Evolutionary conservation across 306 rosid genomes (phyloP).

Genomic region (Macrotyloma uniflorum): DNA sequence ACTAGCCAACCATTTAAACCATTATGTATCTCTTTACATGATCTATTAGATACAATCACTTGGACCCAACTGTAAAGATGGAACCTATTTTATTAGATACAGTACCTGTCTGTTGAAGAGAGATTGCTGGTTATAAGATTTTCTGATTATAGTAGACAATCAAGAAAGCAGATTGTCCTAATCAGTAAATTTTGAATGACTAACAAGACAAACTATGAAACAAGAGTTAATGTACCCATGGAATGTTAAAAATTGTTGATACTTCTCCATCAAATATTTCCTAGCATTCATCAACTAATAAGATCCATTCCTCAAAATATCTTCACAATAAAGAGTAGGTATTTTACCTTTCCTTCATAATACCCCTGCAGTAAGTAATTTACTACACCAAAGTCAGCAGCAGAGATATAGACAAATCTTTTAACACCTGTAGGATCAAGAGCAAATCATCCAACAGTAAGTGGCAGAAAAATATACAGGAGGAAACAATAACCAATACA

Average conservation of each 20-base stretch:
- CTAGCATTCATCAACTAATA: slow-evolving; percentile 15
- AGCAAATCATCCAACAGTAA: slow-evolving; percentile 26
- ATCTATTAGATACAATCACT: neutral
- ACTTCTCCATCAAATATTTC: slow-evolving; percentile 9
- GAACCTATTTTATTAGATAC: too few relatives aligned
- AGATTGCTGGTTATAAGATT: neutral
- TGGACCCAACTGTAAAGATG: slow-evolving; percentile 5
- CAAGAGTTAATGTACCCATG: neutral
- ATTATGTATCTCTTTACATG: slow-evolving; percentile 18
- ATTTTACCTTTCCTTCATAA: slow-evolving; percentile 91
- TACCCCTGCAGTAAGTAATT: slow-evolving; percentile 82
- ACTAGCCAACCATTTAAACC: slow-evolving; percentile 22
- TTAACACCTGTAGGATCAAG: slow-evolving; percentile 72
- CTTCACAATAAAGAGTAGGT: slow-evolving; percentile 17
- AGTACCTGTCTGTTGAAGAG: neutral
- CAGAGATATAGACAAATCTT: slow-evolving; percentile 89
- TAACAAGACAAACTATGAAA: too few relatives aligned
- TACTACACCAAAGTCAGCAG: slow-evolving; percentile 89
- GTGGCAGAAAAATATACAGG: neutral
- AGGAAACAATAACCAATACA: slow-evolving; percentile 11
- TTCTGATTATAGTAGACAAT: neutral
- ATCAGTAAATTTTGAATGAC: neutral
- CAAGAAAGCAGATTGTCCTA: neutral
- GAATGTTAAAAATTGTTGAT: neutral
- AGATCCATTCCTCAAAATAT: slow-evolving; percentile 31